Evolutionary conservation across 257 asterid genomes (phyloP).

Genomic region (Capsicum rhomboideum): DNA sequence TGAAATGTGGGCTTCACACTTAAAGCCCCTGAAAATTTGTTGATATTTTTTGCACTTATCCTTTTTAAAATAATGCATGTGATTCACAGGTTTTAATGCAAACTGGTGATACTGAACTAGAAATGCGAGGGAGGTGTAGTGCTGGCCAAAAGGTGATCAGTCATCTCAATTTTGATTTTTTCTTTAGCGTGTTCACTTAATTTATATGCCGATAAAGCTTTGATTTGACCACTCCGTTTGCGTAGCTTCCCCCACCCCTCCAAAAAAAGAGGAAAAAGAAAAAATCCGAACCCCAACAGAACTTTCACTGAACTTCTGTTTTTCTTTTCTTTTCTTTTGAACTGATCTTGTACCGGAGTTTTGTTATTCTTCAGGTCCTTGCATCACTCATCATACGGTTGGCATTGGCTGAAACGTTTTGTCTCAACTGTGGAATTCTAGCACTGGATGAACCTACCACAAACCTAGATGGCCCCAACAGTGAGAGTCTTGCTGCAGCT

Average conservation of each 20-base stretch:
- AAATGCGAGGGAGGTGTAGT: slow-evolving; percentile 99
- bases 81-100: slow-evolving; percentile 81
- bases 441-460: slow-evolving; percentile 99
- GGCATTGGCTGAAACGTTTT: slow-evolving; percentile 96
- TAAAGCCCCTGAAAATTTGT: not conserved
- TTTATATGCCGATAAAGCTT: not conserved
- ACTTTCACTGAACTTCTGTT: not conserved
- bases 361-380: slow-evolving; percentile 51
- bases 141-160: slow-evolving; percentile 90
- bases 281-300: not conserved
- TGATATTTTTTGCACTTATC: not conserved
- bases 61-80: not conserved
- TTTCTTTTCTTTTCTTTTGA: not conserved
- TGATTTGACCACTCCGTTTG: not conserved
- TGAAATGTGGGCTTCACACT: not conserved
- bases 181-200: not conserved
- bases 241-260: not conserved
- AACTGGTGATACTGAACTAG: slow-evolving; percentile 94
- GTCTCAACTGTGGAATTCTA: slow-evolving; percentile 93
- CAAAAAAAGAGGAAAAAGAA: not conserved
- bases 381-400: slow-evolving; percentile 89
- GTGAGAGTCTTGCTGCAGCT: slow-evolving; percentile 93
- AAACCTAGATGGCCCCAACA: slow-evolving; percentile 82
- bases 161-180: not conserved
- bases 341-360: not conserved